Base-by-base conservation (phyloP, 495 filamentous ascomycete genomes). In the Hypoxylon lienhwacheense region DNA sequence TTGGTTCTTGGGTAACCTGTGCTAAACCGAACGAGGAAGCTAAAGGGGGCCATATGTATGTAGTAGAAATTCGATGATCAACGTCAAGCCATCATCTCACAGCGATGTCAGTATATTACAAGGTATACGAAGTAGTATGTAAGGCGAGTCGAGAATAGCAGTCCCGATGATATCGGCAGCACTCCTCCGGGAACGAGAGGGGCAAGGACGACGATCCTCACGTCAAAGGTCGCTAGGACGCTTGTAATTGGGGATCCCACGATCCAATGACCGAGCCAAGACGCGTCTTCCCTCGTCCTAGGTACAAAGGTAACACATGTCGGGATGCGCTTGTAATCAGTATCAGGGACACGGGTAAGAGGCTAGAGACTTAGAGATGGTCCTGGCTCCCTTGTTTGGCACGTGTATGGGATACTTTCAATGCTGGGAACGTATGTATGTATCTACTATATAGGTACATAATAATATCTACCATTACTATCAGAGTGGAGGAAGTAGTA, bases 191-290 rank as follows among this genome's bases (percentile, higher is more conserved):
- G 42, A 55, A 52, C 42, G 36, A 47, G 50, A 55, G 58, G 58
- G 58, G 42, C 24, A 53, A 19, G 20, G 52, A 31, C 52, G 58
- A 48, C 37, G 52, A 61, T 56, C 52, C 10, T 37, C 42, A 47
- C 47, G 52, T 56, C 47, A 53, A 61, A 45, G 35, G 36, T 31
- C 29, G 29, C 24, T 20, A 47, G 29, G 41, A 33, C 32, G 31
- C 40, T 46, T 31, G 19, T 42, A 19, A 45, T 53, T 56, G 58
- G 52, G 36, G 58, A 56, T 52, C 52, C 58, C 58, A 53, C 58
- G 51, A 61, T 48, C 57, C 47, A 61, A 61, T 55, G 58, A 52
- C 28, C 25, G 42, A 55, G 52, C 47, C 36, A 51, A 61, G 52
- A 52, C 41, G 52, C 46, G 56, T 39, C 31, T 47, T 45, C 22